Evolutionary conservation across 2,329 filamentous ascomycete genomes (phyloP), one percentile per base, ranked within the genome.

Genomic region (Alternaria brassicicola): DNA sequence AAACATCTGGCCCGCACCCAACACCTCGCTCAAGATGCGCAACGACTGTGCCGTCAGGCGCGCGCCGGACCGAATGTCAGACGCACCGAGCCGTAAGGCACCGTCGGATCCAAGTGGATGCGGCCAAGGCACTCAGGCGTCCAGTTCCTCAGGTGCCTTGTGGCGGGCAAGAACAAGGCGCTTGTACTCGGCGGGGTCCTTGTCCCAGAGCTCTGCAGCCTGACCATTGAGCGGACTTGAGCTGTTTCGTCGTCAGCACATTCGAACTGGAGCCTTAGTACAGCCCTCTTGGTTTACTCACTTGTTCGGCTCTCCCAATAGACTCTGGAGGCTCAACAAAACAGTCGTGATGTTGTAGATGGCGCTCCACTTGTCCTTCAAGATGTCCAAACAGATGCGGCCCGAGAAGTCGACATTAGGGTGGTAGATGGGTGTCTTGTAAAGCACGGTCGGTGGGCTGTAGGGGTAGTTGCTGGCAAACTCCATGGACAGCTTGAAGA

Each of bases 361-460:
- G 17, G 95, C 93, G 59, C 93, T 97, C 95, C 95, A 99, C 82
- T 97, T 97, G 79, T 98, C 95, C 85, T 97, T 98, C 65, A 99
- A 84, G 68, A 99, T 99, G 75, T 99, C 96, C 61, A 99, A 85
- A 78, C 95, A 99, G 79, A 99, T 99, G 55, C 95, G 87, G 38
- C 95, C 95, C 3, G 91, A 93, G 82, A 99, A 97, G 81, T 99
- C 95, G 69, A 99, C 92, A 72, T 99, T 99, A 52, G 95, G 95
- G 79, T 99, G 95, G 84, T 98, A 99, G 80, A 99, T 97, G 35
- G 95, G 95, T 6, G 96, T 99, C 83, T 93, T 96, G 88, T 97
- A 99, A 59, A 97, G 85, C 17, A 99, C 95, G 2, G 90, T 92
- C 0, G 95, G 95, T 21, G 95, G 87, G 1, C 89, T 86, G 78